A percentile compares a stretch with the other conserved stretches of the same genome.
phyloP scores from a whole-genome alignment of 78 protist species.

The Speleostelium caveatum region DNA sequence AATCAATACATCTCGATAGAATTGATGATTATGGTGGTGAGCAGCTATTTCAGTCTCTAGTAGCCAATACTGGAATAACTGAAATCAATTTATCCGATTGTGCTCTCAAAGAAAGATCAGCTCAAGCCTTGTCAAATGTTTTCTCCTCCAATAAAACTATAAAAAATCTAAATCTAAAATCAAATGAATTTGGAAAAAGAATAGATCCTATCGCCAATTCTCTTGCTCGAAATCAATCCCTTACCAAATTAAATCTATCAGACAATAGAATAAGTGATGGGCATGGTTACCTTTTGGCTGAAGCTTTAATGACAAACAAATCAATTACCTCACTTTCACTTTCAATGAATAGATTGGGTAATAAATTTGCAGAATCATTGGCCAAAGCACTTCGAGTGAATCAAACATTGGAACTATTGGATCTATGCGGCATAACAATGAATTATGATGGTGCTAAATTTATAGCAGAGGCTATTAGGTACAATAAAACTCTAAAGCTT shows the following conservation, averaged over 20 bases:
- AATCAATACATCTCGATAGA: conserved; percentile 36
- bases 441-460: conserved; percentile 42
- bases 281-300: conserved; percentile 18
- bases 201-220: background rate
- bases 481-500: conserved; percentile 13
- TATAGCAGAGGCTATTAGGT: conserved; percentile 4
- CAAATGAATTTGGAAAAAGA: conserved; percentile 19
- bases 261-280: conserved; percentile 58
- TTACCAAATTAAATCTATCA: conserved; percentile 40
- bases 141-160: background rate
- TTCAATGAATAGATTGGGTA: conserved; percentile 43
- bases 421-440: conserved; percentile 36
- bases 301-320: background rate
- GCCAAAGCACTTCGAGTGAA: conserved; percentile 9
- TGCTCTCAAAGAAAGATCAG: background rate
- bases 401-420: background rate
- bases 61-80: background rate
- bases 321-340: conserved; percentile 32
- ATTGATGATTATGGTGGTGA: conserved; percentile 42
- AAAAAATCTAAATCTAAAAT: conserved; percentile 22
- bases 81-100: conserved; percentile 47
- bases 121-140: conserved; percentile 19
- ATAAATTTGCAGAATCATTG: conserved; percentile 19
- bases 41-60: background rate
- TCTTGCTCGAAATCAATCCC: background rate